Evolutionary conservation across 1,284 basidiomycete genomes (phyloP).

Genomic region (Apiotrichum montevideense): DNA sequence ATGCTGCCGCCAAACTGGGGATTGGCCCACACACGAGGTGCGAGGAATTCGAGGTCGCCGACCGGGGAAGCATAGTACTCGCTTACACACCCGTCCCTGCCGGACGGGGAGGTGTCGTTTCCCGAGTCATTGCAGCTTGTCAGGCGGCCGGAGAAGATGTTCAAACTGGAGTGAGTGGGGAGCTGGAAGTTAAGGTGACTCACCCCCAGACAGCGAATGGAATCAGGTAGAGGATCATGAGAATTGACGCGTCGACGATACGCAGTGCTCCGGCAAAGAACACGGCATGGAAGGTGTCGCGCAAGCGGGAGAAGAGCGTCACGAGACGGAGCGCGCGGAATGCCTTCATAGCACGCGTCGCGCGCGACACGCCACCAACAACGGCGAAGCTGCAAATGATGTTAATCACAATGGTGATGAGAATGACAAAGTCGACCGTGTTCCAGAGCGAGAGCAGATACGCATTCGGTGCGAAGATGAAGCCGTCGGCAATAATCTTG

Average conservation of each 20-base stretch:
- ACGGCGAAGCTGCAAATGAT: conserved; percentile 70
- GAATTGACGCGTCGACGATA: conserved; percentile 82
- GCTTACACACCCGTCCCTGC: conserved; percentile 59
- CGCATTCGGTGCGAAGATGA: conserved; percentile 87
- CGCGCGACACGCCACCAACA: conserved; percentile 70
- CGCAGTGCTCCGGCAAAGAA: conserved; percentile 80
- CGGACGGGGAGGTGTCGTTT: conserved; percentile 49
- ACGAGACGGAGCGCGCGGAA: conserved; percentile 83
- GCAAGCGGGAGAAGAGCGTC: conserved; percentile 78
- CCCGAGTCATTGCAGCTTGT: conserved; percentile 74
- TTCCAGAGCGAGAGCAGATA: conserved; percentile 93
- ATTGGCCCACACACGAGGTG: conserved; percentile 83
- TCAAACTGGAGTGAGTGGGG: conserved; percentile 50
- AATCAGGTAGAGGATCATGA: conserved; percentile 93
- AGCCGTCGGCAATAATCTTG: conserved; percentile 86
- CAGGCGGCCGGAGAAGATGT: conserved; percentile 82
- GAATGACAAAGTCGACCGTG: conserved; percentile 78
- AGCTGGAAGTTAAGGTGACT: conserved; percentile 11
- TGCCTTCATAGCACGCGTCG: conserved; percentile 81
- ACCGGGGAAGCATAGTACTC: conserved; percentile 58
- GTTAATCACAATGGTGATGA: conserved; percentile 76
- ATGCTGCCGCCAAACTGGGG: conserved; percentile 65
- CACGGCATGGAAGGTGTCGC: conserved; percentile 84
- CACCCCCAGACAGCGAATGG: conserved; percentile 93
- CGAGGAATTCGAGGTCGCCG: conserved; percentile 59